phyloP scores from a whole-genome alignment of 2,329 filamentous ascomycete species.

The Penicillium frequentans region DNA sequence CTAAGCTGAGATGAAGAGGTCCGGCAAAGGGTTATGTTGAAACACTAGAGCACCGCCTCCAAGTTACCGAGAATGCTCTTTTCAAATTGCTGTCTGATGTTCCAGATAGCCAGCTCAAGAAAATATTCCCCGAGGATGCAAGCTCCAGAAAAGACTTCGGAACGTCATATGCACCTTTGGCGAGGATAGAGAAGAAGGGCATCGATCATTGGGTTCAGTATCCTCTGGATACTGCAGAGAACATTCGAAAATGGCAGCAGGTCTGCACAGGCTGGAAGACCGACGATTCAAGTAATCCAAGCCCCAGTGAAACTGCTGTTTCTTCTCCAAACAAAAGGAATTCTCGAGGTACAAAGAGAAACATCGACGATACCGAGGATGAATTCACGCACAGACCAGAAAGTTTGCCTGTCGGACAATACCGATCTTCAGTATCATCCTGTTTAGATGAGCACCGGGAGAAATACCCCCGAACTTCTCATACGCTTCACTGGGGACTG shows the following conservation, averaged over 20 bases:
- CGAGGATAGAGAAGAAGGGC: slow-evolving; percentile 31
- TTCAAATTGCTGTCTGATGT: slow-evolving; percentile 38
- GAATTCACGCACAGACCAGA: too few relatives aligned
- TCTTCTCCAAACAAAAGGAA: background rate
- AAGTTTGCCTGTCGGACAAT: background rate
- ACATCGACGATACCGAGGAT: background rate
- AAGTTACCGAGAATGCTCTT: slow-evolving; percentile 43
- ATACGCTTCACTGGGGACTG: background rate
- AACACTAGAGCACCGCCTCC: slow-evolving; percentile 44
- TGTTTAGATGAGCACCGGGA: background rate
- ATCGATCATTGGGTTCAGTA: slow-evolving; percentile 40
- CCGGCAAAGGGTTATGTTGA: slow-evolving; percentile 51
- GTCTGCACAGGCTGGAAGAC: slow-evolving; percentile 19
- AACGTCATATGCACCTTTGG: slow-evolving; percentile 17
- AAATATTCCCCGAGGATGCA: slow-evolving; percentile 16
- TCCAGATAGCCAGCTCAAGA: slow-evolving; percentile 32
- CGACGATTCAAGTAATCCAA: background rate
- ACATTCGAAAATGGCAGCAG: slow-evolving; percentile 39
- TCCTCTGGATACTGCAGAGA: slow-evolving; percentile 33
- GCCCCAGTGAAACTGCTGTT: too few relatives aligned
- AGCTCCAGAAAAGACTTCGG: slow-evolving; percentile 2
- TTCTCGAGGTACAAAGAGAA: background rate
- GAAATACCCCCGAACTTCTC: background rate
- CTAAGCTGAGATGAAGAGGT: slow-evolving; percentile 31
- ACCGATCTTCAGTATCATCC: background rate